These are phyloP conservation scores for Silene uniflora DNA, from an alignment of 148 eudicot species.

Conservation along the genomic window DNA sequence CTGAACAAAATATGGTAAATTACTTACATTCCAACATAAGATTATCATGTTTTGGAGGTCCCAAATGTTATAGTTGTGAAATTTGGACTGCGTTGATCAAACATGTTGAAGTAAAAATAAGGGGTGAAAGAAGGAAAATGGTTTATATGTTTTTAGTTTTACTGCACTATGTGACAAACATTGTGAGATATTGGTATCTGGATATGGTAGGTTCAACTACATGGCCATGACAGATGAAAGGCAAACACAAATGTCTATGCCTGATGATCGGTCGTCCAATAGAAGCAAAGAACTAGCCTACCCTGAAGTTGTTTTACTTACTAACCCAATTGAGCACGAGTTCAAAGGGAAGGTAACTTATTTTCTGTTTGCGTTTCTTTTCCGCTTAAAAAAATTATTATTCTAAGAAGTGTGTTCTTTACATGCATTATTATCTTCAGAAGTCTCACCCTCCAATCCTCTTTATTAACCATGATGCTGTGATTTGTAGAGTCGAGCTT, in stretches of 20 bases:
- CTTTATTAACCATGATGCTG: not conserved
- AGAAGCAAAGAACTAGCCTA: conserved; percentile 65
- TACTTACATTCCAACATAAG: not conserved
- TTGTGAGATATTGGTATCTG: not conserved
- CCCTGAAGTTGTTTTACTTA: conserved; percentile 76
- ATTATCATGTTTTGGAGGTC: not conserved
- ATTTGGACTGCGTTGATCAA: no score
- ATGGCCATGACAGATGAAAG: conserved; percentile 81
- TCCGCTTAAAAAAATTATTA: no score
- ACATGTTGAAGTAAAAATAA: no score
- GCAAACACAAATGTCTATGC: conserved; percentile 69
- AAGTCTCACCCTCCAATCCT: not conserved
- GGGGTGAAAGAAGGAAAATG: no score
- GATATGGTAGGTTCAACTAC: conserved; percentile 51
- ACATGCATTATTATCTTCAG: not conserved
- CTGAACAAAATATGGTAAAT: conserved; percentile 47
- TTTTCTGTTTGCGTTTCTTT: not conserved
- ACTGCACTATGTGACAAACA: not conserved
- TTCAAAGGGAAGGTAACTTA: conserved; percentile 72
- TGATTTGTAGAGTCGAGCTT: not conserved
- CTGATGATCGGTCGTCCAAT: conserved; percentile 58
- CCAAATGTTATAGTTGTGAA: not conserved
- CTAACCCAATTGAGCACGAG: conserved; percentile 67
- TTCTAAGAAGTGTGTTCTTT: not conserved
- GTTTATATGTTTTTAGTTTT: not conserved